A percentile compares a stretch with the other conserved stretches of the same genome.
These are phyloP conservation scores for Dendrocalamus latiflorus DNA, from an alignment of 202 grass and related monocot species.

Conservation along the genomic window DNA sequence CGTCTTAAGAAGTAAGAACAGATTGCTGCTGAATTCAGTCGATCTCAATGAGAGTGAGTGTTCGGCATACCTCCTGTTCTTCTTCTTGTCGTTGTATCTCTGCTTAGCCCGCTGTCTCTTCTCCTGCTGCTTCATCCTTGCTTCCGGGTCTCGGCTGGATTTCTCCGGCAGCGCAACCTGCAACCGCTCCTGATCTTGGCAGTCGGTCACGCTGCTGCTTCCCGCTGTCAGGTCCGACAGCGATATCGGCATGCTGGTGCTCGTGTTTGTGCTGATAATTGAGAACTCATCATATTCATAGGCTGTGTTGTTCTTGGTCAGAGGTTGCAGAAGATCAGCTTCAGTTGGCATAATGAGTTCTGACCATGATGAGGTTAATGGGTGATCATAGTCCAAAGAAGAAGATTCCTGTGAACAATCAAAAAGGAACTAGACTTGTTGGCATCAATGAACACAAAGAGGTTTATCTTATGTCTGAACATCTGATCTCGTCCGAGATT, in stretches of 20 bases:
- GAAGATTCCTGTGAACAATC: conserved; percentile 9
- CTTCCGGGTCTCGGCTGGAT: neutral
- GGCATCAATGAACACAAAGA: neutral
- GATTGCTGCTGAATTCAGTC: neutral
- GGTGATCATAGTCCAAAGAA: neutral
- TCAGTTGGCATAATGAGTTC: neutral
- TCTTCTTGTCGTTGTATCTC: conserved; percentile 43
- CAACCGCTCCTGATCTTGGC: neutral
- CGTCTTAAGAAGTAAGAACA: neutral
- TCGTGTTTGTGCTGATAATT: neutral
- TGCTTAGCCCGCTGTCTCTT: conserved; percentile 25
- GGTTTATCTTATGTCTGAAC: no score
- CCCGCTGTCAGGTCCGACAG: neutral
- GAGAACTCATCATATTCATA: conserved; percentile 21
- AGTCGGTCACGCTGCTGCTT: neutral
- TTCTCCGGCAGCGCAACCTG: no score
- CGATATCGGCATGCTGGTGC: neutral
- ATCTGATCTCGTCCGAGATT: no score
- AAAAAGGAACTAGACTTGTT: neutral
- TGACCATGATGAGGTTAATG: neutral
- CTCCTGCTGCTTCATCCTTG: neutral
- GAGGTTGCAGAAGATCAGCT: conserved; percentile 3
- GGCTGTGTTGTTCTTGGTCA: conserved; percentile 15
- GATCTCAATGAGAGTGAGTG: neutral
- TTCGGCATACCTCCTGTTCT: conserved; percentile 26